These are phyloP conservation scores for Aspergillus wentii DNA, from an alignment of 495 filamentous ascomycete genomes.

Conservation along the genomic window DNA sequence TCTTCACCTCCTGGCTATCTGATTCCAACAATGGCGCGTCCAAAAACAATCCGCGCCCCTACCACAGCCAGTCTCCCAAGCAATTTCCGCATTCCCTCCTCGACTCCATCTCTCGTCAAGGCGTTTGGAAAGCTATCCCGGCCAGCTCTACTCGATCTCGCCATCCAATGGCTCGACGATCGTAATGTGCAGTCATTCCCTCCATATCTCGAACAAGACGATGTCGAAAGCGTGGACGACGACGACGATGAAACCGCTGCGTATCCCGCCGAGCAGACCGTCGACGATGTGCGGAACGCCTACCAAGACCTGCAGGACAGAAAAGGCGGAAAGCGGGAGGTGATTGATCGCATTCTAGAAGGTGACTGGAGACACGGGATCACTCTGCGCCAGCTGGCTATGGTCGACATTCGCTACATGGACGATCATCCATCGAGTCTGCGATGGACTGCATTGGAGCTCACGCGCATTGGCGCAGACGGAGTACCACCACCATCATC, in stretches of 20 bases:
- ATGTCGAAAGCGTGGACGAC: conserved; percentile 6
- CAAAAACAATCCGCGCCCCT: conserved; percentile 36
- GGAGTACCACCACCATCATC: background rate
- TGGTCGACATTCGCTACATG: conserved; percentile 73
- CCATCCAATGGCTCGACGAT: conserved; percentile 68
- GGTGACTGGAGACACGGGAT: conserved; percentile 81
- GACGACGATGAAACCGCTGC: conserved; percentile 44
- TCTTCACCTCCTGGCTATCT: no score
- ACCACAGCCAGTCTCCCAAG: conserved; percentile 47
- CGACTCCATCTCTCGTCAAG: conserved; percentile 58
- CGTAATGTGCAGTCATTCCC: conserved; percentile 50
- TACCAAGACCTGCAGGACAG: conserved; percentile 52
- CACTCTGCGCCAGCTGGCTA: conserved; percentile 71
- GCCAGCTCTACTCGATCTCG: conserved; percentile 62
- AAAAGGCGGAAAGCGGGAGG: conserved; percentile 68
- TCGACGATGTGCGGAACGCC: conserved; percentile 56
- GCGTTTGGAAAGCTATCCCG: conserved; percentile 65
- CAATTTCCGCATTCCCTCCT: conserved; percentile 56
- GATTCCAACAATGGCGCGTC: conserved; percentile 32
- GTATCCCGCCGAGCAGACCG: conserved; percentile 56
- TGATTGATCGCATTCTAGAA: conserved; percentile 69
- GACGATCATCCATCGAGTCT: conserved; percentile 67
- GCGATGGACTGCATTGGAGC: conserved; percentile 70
- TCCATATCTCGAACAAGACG: conserved; percentile 30
- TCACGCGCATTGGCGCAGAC: conserved; percentile 35